phyloP scores from a whole-genome alignment of 139 green algal species.

The Medakamo hakoo region DNA sequence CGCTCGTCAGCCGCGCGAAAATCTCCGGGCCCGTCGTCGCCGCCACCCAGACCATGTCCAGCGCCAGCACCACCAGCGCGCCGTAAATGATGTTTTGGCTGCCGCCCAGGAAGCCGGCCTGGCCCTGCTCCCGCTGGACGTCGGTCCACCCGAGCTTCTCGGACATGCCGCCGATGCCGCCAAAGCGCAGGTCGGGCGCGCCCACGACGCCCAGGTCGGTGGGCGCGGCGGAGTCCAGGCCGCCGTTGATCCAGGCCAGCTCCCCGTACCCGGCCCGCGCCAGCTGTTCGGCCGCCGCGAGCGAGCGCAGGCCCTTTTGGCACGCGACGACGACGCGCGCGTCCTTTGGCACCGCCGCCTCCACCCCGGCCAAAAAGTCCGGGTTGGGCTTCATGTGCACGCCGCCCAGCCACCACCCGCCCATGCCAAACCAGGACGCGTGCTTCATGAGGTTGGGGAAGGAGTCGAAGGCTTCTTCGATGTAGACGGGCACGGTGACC shows the following conservation, averaged over 20 bases:
- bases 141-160: conserved; percentile 75
- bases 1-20: neutral
- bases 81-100: conserved; percentile 27
- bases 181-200: conserved; percentile 34
- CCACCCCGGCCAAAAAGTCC: conserved; percentile 56
- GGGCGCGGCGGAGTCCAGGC: conserved; percentile 59
- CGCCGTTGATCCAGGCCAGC: conserved; percentile 84
- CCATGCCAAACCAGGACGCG: conserved; percentile 56
- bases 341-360: conserved; percentile 13
- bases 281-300: conserved; percentile 40
- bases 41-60: conserved; percentile 13
- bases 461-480: conserved; percentile 35
- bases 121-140: conserved; percentile 48
- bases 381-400: conserved; percentile 73
- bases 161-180: conserved; percentile 72
- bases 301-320: conserved; percentile 71
- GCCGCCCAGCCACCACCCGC: conserved; percentile 80
- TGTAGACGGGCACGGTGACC: conserved; percentile 55
- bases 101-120: conserved; percentile 22
- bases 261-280: conserved; percentile 39
- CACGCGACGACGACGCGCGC: conserved; percentile 54
- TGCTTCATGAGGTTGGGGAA: conserved; percentile 50
- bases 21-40: neutral
- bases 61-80: conserved; percentile 5
- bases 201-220: conserved; percentile 40